Evolutionary conservation across 306 rosid species (phyloP).

Genomic region (Spatholobus suberectus): DNA sequence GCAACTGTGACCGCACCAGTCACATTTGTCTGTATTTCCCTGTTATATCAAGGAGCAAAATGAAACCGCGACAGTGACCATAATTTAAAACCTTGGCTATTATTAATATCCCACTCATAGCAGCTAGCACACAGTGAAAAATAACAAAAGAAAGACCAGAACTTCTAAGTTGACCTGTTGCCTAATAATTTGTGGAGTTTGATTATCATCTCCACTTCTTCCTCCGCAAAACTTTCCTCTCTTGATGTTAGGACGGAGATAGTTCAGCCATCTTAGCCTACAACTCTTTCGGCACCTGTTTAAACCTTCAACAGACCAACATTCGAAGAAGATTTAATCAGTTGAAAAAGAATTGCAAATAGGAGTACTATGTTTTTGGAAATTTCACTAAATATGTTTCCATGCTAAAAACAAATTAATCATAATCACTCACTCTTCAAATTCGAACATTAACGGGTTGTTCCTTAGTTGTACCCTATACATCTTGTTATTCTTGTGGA

Average conservation of each 20-base stretch:
- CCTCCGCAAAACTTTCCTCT: conserved; percentile 63
- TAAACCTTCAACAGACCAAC: conserved; percentile 50
- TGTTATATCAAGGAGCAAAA: too few relatives aligned
- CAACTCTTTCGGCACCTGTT: conserved; percentile 73
- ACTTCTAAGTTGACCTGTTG: conserved; percentile 52
- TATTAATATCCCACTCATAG: neutral
- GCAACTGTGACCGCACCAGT: neutral
- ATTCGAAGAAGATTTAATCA: neutral
- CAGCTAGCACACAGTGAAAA: neutral
- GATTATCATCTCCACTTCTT: conserved; percentile 66
- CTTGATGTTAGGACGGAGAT: conserved; percentile 70
- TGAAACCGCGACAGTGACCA: too few relatives aligned
- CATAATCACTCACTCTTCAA: neutral
- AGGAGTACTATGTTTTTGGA: neutral
- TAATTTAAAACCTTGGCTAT: neutral
- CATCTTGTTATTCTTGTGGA: neutral
- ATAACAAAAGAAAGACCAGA: neutral
- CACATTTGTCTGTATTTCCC: too few relatives aligned
- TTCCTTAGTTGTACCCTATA: neutral
- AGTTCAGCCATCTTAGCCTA: conserved; percentile 70
- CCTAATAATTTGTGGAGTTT: conserved; percentile 66
- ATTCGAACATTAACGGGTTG: neutral
- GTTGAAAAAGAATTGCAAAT: neutral
- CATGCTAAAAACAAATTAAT: neutral
- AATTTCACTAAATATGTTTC: neutral